Base-by-base conservation (phyloP, 331 rosid species). In the Rosa hybrid region DNA sequence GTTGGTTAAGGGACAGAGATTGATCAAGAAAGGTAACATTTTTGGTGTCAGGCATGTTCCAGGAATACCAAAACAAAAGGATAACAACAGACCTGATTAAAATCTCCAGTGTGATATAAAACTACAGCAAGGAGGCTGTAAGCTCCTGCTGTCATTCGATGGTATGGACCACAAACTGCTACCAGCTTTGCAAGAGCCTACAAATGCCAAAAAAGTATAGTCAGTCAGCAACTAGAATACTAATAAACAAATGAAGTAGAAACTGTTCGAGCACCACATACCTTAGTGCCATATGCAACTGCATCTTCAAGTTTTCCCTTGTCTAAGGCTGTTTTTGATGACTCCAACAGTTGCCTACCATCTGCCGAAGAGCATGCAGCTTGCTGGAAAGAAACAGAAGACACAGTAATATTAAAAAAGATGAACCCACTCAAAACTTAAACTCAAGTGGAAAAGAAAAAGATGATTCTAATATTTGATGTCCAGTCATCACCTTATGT, bases 291-390 rank as follows among this genome's bases (percentile, higher is more conserved):
- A 76, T 86, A 92, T 65, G 92, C 86, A 80, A 96, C 99, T 9
- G 99, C 99, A 83, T 96, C 99, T 87, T 93, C 99, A 62, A 96
- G 98, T 72, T 96, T 96, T 83, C 99, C 99, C 85, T 96, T 96
- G 83, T 96, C 99, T 75, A 96, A 80, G 85, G 99, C 99, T 74
- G 98, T 93, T 89, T 96, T 96, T 48, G 99, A 93, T 49, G 97
- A 96, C 80, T 96, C 99, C 68, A 96, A 88, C 53, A 96, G 97
- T 77, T 93, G 98, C 88, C 99, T 87, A 86, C 99, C 99, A 88
- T 96, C 99, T 39, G 99, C 98, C 8, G 99, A 96, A 69, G 98
- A 96, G 88, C 98, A 96, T 75, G 98, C 97, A 72, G 98, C 99
- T 93, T 96, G 99, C 99, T 96, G 95, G 77, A 85, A 86, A 88